phyloP scores from a whole-genome alignment of 23 red algal species.

The Cyanidium caldarium region DNA sequence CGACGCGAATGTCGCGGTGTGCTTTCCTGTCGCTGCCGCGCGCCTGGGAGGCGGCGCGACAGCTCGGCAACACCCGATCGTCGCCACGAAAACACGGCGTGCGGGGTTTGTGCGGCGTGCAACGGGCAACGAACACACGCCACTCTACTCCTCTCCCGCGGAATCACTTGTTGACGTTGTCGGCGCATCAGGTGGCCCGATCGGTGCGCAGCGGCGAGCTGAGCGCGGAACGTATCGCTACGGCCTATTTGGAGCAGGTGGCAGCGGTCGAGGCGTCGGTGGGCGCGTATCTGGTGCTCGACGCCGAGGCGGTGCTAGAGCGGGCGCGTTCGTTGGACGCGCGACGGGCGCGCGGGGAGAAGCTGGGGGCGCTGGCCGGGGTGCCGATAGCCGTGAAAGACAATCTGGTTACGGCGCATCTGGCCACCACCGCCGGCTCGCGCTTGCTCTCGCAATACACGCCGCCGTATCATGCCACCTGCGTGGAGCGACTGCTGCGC shows the following conservation, averaged over 20 bases:
- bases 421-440: conserved; percentile 57
- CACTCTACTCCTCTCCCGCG: too few species aligned
- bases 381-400: conserved; percentile 79
- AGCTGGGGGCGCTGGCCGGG: conserved; percentile 38
- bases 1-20: too few species aligned
- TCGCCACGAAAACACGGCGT: too few species aligned
- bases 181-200: too few species aligned
- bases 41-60: too few species aligned
- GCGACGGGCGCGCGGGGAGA: conserved; percentile 14
- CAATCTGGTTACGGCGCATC: conserved; percentile 40
- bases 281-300: conserved; percentile 35
- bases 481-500: conserved; percentile 18
- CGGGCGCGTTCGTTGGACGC: conserved; percentile 24
- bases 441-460: conserved; percentile 32
- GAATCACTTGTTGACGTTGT: too few species aligned
- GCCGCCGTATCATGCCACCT: conserved; percentile 57
- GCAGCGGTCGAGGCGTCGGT: conserved; percentile 24
- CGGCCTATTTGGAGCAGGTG: conserved; percentile 22
- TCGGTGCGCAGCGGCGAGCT: too few species aligned
- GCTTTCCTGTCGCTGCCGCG: too few species aligned
- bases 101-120: too few species aligned
- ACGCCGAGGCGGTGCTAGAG: conserved; percentile 27
- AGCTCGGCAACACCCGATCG: too few species aligned
- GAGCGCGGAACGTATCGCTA: too few species aligned
- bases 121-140: too few species aligned